Conservation (phyloP, 73 alveolate genomes). For the Breviolum minutum region DNA sequence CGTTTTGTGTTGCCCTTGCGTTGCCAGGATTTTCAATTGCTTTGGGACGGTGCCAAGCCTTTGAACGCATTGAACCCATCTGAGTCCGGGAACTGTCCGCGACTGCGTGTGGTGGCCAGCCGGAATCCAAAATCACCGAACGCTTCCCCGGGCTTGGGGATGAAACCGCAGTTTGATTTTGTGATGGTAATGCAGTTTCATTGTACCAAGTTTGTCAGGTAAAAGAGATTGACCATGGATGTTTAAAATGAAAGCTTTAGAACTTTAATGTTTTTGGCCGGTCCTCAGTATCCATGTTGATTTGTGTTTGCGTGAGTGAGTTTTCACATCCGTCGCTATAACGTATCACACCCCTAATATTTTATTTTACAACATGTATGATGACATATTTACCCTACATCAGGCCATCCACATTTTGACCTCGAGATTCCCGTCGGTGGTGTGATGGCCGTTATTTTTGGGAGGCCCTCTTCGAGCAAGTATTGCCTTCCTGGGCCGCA, state of each 20-base stretch:
- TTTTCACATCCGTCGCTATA: no score
- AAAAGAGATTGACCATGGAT: neutral
- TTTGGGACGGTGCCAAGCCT: slow-evolving; percentile 59
- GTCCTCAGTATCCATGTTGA: neutral
- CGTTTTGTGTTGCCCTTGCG: neutral
- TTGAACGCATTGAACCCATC: neutral
- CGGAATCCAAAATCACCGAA: neutral
- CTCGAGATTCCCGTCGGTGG: no score
- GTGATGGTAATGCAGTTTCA: neutral
- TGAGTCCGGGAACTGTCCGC: neutral
- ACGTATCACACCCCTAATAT: no score
- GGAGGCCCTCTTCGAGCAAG: slow-evolving; percentile 78
- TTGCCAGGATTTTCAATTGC: slow-evolving; percentile 48
- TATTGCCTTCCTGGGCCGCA: slow-evolving; percentile 69
- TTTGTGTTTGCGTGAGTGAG: neutral
- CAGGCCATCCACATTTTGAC: no score
- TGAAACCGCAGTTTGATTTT: neutral
- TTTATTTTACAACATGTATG: no score
- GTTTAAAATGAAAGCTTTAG: no score
- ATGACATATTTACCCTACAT: no score
- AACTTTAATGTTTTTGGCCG: neutral
- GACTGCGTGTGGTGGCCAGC: slow-evolving; percentile 43
- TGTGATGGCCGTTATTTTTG: neutral
- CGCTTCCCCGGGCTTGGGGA: neutral
- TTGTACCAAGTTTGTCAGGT: no score